These are phyloP conservation scores for Lepidium sativum DNA, from an alignment of 345 rosid species.

Conservation along the genomic window DNA sequence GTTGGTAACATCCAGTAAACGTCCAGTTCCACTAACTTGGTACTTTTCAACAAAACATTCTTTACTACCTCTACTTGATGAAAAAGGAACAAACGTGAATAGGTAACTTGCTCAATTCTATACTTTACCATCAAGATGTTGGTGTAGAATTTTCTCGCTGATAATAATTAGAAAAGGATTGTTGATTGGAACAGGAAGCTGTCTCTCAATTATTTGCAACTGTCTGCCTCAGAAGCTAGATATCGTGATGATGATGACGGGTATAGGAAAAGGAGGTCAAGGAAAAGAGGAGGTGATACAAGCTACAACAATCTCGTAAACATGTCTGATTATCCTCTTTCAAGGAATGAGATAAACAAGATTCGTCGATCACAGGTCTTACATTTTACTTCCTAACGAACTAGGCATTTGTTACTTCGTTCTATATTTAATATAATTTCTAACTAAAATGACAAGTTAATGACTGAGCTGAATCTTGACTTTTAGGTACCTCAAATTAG, in stretches of 20 bases:
- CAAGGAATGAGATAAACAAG: conserved; percentile 71
- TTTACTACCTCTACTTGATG: conserved; percentile 74
- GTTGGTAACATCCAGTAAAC: conserved; percentile 74
- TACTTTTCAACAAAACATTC: conserved; percentile 71
- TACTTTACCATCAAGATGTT: neutral
- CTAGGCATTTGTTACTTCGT: neutral
- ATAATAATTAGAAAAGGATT: conserved; percentile 1
- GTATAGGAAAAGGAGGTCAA: conserved; percentile 58
- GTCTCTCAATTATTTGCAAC: conserved; percentile 67
- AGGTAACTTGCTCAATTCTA: conserved; percentile 38
- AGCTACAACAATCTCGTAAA: conserved; percentile 23
- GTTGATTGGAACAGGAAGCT: conserved; percentile 60
- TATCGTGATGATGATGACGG: conserved; percentile 43
- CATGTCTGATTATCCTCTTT: conserved; percentile 48
- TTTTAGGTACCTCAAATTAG: conserved; percentile 79
- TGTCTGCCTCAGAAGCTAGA: conserved; percentile 51
- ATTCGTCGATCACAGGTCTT: conserved; percentile 78
- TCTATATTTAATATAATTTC: neutral
- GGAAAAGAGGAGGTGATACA: conserved; percentile 39
- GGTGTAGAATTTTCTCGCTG: neutral
- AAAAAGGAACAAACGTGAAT: conserved; percentile 69
- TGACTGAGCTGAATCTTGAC: conserved; percentile 1
- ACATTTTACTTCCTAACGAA: neutral
- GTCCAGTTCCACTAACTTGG: conserved; percentile 97
- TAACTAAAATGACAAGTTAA: neutral